Conservation (phyloP, 345 rosid species). For the Erucastrum elatum region DNA sequence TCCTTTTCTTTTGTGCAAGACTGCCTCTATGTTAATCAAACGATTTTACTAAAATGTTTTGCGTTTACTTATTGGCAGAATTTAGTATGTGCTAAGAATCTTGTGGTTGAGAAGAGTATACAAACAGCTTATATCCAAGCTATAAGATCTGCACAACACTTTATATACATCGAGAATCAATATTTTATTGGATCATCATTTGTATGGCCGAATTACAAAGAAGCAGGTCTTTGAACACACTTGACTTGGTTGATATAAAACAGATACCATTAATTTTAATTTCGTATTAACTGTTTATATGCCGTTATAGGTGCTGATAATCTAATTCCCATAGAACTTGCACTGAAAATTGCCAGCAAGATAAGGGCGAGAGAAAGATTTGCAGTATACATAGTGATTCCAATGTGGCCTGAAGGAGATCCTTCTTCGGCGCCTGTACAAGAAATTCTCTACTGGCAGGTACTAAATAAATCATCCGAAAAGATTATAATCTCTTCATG, state of each 20-base stretch:
- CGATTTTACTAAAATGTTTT: background rate
- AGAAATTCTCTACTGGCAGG: slow-evolving; percentile 94
- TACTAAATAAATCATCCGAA: slow-evolving; percentile 16
- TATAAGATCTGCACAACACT: slow-evolving; percentile 84
- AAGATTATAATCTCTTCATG: background rate
- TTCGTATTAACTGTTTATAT: background rate
- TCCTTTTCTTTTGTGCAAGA: background rate
- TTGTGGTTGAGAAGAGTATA: slow-evolving; percentile 86
- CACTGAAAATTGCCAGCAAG: slow-evolving; percentile 71
- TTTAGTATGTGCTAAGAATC: slow-evolving; percentile 79
- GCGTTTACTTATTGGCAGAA: slow-evolving; percentile 50
- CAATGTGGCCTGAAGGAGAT: slow-evolving; percentile 93
- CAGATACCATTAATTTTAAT: background rate
- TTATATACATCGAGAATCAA: slow-evolving; percentile 85
- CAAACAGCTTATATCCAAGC: slow-evolving; percentile 89
- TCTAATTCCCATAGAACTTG: slow-evolving; percentile 85
- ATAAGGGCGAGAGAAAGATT: slow-evolving; percentile 77
- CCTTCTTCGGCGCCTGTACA: slow-evolving; percentile 74
- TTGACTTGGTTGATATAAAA: background rate
- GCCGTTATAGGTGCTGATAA: slow-evolving; percentile 73
- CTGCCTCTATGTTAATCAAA: background rate
- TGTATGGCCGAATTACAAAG: slow-evolving; percentile 77
- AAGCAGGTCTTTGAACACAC: slow-evolving; percentile 55
- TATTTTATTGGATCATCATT: slow-evolving; percentile 87
- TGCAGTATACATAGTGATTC: slow-evolving; percentile 70